These are phyloP conservation scores for Zangia roseola DNA, from an alignment of 768 basidiomycete species.

Conservation along the genomic window DNA sequence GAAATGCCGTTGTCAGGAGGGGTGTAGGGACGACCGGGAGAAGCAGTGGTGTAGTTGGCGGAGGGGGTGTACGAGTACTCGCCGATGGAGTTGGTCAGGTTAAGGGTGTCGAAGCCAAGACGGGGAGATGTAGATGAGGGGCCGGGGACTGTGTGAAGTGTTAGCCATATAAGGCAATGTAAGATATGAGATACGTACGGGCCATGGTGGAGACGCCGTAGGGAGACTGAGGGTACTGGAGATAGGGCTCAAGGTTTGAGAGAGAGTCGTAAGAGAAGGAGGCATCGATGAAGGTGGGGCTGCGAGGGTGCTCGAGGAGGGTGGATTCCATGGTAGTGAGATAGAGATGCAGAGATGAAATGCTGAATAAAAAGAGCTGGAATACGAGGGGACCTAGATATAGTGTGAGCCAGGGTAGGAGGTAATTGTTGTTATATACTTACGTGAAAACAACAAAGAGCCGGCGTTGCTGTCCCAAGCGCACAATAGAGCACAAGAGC, in stretches of 20 bases:
- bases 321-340: slow-evolving; percentile 47
- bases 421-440: slow-evolving; percentile 7
- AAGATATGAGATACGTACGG: slow-evolving; percentile 43
- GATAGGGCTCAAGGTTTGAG: slow-evolving; percentile 51
- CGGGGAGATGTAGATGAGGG: slow-evolving; percentile 54
- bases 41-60: slow-evolving; percentile 51
- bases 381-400: slow-evolving; percentile 31
- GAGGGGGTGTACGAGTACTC: slow-evolving; percentile 61
- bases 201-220: slow-evolving; percentile 62
- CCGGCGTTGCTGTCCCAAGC: slow-evolving; percentile 30
- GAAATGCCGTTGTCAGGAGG: slow-evolving; percentile 67
- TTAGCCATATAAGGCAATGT: slow-evolving; percentile 4
- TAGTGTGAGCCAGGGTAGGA: neutral
- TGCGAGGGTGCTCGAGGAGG: slow-evolving; percentile 50
- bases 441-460: slow-evolving; percentile 35
- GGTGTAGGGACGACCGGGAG: slow-evolving; percentile 64
- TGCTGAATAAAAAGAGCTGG: slow-evolving; percentile 33
- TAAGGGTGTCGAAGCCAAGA: slow-evolving; percentile 62
- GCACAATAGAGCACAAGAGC: slow-evolving; percentile 36
- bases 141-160: slow-evolving; percentile 44
- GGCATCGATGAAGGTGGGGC: slow-evolving; percentile 50
- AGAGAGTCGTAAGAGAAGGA: slow-evolving; percentile 47
- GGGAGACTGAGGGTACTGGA: slow-evolving; percentile 67
- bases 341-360: slow-evolving; percentile 37
- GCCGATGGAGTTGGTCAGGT: slow-evolving; percentile 51